Evolutionary conservation across 169 alveolate genomes (phyloP).

Genomic region (Plasmodium billcollinsi): DNA sequence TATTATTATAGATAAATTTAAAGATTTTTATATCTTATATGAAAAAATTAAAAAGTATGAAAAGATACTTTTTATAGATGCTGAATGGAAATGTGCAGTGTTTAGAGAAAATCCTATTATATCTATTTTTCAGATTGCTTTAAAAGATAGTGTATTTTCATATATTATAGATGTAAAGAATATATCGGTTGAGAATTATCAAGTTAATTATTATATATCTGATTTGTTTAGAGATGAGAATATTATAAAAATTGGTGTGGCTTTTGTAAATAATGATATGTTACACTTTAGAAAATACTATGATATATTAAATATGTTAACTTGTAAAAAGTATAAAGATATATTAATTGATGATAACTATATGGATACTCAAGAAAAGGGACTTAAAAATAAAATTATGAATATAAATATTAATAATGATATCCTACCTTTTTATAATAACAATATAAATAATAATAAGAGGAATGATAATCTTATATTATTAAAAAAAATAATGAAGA

Average conservation of each 20-base stretch:
- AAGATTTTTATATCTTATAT: conserved; percentile 36
- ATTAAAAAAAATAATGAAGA: conserved; percentile 24
- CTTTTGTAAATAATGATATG: conserved; percentile 63
- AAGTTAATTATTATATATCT: conserved; percentile 50
- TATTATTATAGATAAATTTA: conserved; percentile 14
- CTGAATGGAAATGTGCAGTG: conserved; percentile 64
- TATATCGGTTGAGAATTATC: conserved; percentile 49
- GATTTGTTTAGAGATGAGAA: conserved; percentile 53
- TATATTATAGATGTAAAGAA: conserved; percentile 55
- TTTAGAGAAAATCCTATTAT: conserved; percentile 57
- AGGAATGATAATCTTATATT: neutral
- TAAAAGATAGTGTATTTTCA: conserved; percentile 20
- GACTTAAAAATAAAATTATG: neutral
- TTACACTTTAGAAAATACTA: conserved; percentile 55
- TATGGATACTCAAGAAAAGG: neutral
- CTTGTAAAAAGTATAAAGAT: conserved; percentile 20
- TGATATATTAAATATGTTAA: conserved; percentile 34
- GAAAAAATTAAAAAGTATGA: conserved; percentile 50
- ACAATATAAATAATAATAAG: neutral
- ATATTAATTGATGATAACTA: conserved; percentile 7
- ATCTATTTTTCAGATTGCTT: conserved; percentile 55
- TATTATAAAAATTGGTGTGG: conserved; percentile 70
- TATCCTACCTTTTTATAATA: too few species aligned
- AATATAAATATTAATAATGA: too few species aligned
- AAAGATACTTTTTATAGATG: conserved; percentile 50